phyloP scores from a whole-genome alignment of 768 basidiomycete genomes.

The Phlebiopsis gigantea region DNA sequence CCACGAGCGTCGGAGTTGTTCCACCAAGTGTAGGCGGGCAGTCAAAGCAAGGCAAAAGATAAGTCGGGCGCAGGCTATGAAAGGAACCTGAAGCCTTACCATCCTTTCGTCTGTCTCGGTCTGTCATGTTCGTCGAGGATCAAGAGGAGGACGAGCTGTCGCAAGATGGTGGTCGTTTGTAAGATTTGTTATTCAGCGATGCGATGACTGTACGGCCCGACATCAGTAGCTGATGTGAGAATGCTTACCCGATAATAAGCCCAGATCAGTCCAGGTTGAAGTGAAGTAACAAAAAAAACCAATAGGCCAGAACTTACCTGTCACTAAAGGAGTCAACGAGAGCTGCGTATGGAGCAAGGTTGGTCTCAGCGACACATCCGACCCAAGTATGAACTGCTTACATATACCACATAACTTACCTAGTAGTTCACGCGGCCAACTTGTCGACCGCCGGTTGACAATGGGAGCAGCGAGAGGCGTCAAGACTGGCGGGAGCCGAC shows the following conservation, averaged over 20 bases:
- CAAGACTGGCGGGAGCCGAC: too few species aligned
- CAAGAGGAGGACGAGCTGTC: background rate
- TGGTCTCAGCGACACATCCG: too few species aligned
- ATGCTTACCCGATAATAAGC: too few species aligned
- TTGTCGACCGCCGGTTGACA: too few species aligned
- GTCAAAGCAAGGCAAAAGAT: constrained; percentile 5
- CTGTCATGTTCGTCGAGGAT: background rate
- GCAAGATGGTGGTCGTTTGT: background rate
- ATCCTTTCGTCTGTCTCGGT: background rate
- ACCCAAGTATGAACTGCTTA: too few species aligned
- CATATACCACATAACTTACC: too few species aligned
- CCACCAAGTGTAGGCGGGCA: constrained; percentile 10
- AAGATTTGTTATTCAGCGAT: background rate
- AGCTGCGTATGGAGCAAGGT: too few species aligned
- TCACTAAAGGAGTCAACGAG: background rate
- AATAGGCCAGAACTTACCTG: too few species aligned
- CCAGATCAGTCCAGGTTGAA: background rate
- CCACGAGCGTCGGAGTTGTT: constrained; percentile 1
- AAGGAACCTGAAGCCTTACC: background rate
- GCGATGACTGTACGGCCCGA: background rate
- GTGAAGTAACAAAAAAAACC: too few species aligned
- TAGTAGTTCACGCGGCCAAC: too few species aligned
- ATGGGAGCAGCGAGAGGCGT: too few species aligned
- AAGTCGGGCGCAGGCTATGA: background rate
- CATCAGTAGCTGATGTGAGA: too few species aligned